Evolutionary conservation across 2,329 filamentous ascomycete species (phyloP).

Genomic region (Scedosporium apiospermum): DNA sequence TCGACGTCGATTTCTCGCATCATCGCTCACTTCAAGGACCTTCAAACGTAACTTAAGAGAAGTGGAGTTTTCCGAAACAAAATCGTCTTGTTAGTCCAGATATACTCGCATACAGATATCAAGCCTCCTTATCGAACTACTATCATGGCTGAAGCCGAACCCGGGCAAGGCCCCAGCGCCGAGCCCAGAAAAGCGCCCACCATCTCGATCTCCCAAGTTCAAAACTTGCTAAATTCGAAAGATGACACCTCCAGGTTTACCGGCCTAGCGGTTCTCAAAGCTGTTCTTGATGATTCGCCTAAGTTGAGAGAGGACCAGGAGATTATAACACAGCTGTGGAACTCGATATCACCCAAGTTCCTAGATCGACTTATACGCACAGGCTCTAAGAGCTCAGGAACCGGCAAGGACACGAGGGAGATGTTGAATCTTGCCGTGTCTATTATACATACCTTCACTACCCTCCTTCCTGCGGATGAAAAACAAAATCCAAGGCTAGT

Average conservation of each 20-base stretch:
- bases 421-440: conserved; percentile 56
- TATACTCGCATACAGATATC: not conserved
- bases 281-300: conserved; percentile 52
- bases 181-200: not conserved
- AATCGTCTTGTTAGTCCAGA: not conserved
- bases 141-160: not conserved
- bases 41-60: not conserved
- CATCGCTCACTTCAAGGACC: not conserved
- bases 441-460: conserved; percentile 52
- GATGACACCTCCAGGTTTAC: conserved; percentile 62
- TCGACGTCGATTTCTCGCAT: not conserved
- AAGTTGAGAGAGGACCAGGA: conserved; percentile 38
- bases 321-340: conserved; percentile 44
- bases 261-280: conserved; percentile 55
- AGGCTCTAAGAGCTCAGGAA: conserved; percentile 24
- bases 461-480: conserved; percentile 41
- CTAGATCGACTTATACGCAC: conserved; percentile 53
- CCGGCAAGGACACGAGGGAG: conserved; percentile 37
- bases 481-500: conserved; percentile 37
- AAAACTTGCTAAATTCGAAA: conserved; percentile 45
- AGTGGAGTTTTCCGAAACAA: not conserved
- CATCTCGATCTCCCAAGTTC: conserved; percentile 36
- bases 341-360: conserved; percentile 51
- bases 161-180: not conserved
- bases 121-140: not conserved